These are phyloP conservation scores for Macrophomina phaseolina DNA, from an alignment of 2,329 filamentous ascomycete genomes.

Conservation along the genomic window DNA sequence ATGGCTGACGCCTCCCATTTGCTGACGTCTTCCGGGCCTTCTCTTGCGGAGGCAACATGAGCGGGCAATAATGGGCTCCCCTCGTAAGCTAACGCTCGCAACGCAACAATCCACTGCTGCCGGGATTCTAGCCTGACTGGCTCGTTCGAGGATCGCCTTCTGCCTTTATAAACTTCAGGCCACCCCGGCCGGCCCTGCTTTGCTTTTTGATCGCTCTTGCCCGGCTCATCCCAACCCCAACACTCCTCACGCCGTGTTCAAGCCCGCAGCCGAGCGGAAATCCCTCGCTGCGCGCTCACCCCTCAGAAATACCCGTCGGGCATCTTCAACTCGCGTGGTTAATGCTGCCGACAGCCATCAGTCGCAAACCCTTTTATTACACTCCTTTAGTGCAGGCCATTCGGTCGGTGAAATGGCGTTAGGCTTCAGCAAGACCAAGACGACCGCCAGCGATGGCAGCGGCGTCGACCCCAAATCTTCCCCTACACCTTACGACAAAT, in stretches of 20 bases:
- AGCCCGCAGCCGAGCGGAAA: constrained; percentile 29
- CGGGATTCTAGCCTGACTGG: constrained; percentile 1
- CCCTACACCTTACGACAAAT: constrained; percentile 25
- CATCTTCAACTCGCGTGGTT: constrained; percentile 32
- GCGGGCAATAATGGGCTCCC: neutral
- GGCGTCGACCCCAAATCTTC: constrained; percentile 23
- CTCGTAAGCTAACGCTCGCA: constrained; percentile 5
- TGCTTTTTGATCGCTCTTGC: neutral
- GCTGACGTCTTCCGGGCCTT: neutral
- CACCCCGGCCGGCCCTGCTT: neutral
- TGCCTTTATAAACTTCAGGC: constrained; percentile 3
- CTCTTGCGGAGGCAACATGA: neutral
- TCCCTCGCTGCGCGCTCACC: constrained; percentile 27
- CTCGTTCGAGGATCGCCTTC: constrained; percentile 13
- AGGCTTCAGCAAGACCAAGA: constrained; percentile 36
- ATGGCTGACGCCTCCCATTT: constrained; percentile 12
- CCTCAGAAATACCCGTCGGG: no score
- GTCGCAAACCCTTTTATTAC: constrained; percentile 46
- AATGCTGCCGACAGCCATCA: constrained; percentile 45
- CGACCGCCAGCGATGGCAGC: neutral
- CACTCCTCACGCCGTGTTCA: neutral
- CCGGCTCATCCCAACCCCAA: neutral
- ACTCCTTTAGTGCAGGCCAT: constrained; percentile 50
- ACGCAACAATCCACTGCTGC: constrained; percentile 17
- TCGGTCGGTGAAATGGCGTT: constrained; percentile 60